Evolutionary conservation across 176 grass and related monocot genomes (phyloP).

Genomic region (Bolboschoenus planiculmis): DNA sequence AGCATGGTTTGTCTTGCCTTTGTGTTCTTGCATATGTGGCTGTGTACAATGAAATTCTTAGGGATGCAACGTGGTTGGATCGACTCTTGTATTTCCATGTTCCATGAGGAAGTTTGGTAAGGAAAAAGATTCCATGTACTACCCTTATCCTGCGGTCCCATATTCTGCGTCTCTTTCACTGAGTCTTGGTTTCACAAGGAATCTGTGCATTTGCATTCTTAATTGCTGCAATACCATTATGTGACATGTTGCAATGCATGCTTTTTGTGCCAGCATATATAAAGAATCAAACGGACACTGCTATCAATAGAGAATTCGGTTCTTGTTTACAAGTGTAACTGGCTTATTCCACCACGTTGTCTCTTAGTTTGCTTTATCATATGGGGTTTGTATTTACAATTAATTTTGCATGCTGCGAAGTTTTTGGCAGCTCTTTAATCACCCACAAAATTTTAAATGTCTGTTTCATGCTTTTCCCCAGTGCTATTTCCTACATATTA

Average conservation of each 20-base stretch:
- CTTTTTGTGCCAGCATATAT: background rate
- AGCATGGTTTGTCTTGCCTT: background rate
- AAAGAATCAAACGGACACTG: background rate
- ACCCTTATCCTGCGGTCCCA: background rate
- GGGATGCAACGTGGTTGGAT: slow-evolving; percentile 5
- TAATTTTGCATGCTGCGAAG: background rate
- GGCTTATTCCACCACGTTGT: background rate
- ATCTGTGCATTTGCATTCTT: slow-evolving; percentile 3
- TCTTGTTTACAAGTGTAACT: background rate
- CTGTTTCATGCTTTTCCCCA: background rate
- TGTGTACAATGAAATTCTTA: background rate
- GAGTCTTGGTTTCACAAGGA: background rate
- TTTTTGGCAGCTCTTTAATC: background rate
- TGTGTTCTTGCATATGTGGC: background rate
- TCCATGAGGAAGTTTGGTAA: slow-evolving; percentile 7
- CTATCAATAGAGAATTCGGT: background rate
- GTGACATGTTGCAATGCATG: background rate
- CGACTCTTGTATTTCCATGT: background rate
- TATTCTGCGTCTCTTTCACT: slow-evolving; percentile 14
- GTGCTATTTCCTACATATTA: background rate
- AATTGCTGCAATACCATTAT: background rate
- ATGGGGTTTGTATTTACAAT: background rate
- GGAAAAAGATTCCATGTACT: slow-evolving; percentile 15
- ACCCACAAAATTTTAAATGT: background rate
- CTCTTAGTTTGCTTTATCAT: background rate